Evolutionary conservation across 768 basidiomycete species (phyloP), one percentile per base, ranked within the genome.

Genomic region (Phylloporus arenicola): DNA sequence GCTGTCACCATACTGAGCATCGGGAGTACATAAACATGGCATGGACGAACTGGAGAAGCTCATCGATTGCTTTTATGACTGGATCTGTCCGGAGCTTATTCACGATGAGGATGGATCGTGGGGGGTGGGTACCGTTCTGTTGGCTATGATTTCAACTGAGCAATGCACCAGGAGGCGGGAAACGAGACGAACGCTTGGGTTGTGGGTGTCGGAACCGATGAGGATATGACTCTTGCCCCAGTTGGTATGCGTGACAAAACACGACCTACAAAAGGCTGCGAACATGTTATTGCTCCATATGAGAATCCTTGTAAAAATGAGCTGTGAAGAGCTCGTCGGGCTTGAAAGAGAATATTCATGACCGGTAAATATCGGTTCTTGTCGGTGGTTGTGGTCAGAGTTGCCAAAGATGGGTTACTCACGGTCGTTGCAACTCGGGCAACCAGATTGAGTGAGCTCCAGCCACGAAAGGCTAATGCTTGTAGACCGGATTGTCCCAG

Each of bases 21-120:
- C 3, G 8, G 14, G 12, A 16, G 24, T 34, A 11, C 2, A 6
- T 19, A 20, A 27, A 41, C 14, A 30, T 10, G 35, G 30, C 33
- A 29, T 27, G 16, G 7, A 71, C 82, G 48, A 50, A 88, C 87
- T 76, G 74, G 46, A 89, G 78, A 56, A 90, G 77, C 7, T 84
- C 80, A 54, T 86, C 79, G 51, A 89, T 88, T 3, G 87, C 86
- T 24, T 81, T 77, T 46, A 87, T 79, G 50, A 90, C 87, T 9
- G 84, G 83, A 49, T 82, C 80, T 34, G 88, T 90, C 40, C 88
- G 79, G 29, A 86, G 72, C 66, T 90, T 90, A 71, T 90, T 90
- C 13, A 90, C 86, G 54, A 90, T 78, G 45, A 90, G 77, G 37
- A 88, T 82, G 39, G 79, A 74, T 61, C 80, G 80, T 38, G 80